Evolutionary conservation across 768 basidiomycete genomes (phyloP), one percentile per base, ranked within the genome.

Genomic region (Mycena indigotica): DNA sequence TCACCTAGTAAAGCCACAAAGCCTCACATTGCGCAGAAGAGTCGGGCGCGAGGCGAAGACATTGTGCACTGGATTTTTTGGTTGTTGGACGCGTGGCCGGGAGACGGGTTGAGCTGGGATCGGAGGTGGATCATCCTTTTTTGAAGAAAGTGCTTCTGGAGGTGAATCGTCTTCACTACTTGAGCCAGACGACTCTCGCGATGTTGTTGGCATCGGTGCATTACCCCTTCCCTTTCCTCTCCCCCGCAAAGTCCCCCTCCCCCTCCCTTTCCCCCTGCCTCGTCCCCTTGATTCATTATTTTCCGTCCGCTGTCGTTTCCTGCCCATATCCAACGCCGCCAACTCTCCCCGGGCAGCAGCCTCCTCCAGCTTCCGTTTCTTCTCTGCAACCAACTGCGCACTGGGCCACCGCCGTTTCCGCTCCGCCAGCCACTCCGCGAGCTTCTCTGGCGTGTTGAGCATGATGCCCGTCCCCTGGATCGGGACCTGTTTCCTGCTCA

Each of bases 321-420:
- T 65, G 63, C 17, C 76, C 69, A 15, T 75, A 67, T 29, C 84
- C 81, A 46, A 75, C 0, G 79, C 73, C 28, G 79, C 73, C 28
- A 92, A 71, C 71, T 95, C 89, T 1, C 94, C 94, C 52, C 89
- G 81, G n/a, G 85, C 85, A 29, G 84, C 74, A 8, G 93, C 94
- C 61, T 93, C 92, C 58, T 87, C 82, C 23, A 85, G 69, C 67
- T 89, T 93, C 62, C 83, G 80, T 65, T 87, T 88, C 78, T 95
- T 97, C 44, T 96, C 92, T 56, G 83, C 84, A 2, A 92, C 79
- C 24, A 84, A 82, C 48, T 77, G 67, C 28, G 81, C 69, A 17
- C 86, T 90, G 12, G 96, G 96, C 79, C 89, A 98, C 16, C 89
- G 84, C 64, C 84, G 86, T 72, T 85, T 95, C 39, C 96, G 86